These are phyloP conservation scores for Aspergillus sp. DNA, from an alignment of 2,329 filamentous ascomycete species.

Conservation along the genomic window DNA sequence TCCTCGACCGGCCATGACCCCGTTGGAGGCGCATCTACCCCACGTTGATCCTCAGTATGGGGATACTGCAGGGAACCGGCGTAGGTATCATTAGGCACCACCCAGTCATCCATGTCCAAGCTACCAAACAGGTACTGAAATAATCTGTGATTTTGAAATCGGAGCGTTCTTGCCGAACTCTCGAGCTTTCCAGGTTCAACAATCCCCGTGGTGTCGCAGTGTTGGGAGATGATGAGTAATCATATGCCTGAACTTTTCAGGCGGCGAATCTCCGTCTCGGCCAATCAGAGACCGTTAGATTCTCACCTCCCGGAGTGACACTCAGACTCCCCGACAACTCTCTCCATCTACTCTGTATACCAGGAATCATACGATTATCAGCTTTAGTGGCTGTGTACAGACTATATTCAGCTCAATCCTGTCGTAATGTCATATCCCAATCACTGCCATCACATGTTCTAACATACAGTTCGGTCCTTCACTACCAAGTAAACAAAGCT, in stretches of 20 bases:
- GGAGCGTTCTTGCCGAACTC: background rate
- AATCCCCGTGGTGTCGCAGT: background rate
- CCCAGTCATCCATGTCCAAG: background rate
- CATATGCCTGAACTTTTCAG: background rate
- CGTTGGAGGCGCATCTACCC: background rate
- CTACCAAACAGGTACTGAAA: background rate
- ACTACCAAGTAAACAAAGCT: too few species aligned
- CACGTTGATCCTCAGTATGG: background rate
- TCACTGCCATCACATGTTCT: background rate
- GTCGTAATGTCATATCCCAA: background rate
- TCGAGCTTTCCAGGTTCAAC: background rate
- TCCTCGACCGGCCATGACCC: background rate
- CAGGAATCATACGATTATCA: too few species aligned
- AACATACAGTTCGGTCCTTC: background rate
- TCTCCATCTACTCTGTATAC: too few species aligned
- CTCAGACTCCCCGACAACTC: too few species aligned
- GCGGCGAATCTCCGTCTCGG: background rate
- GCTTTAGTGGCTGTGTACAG: background rate
- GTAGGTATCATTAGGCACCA: background rate
- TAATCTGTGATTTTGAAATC: background rate
- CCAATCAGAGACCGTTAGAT: background rate
- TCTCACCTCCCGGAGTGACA: too few species aligned
- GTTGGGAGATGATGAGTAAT: background rate
- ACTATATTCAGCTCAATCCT: background rate
- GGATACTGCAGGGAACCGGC: background rate